Base-by-base conservation (phyloP, 441 rosid species). In the Kokia cookei region DNA sequence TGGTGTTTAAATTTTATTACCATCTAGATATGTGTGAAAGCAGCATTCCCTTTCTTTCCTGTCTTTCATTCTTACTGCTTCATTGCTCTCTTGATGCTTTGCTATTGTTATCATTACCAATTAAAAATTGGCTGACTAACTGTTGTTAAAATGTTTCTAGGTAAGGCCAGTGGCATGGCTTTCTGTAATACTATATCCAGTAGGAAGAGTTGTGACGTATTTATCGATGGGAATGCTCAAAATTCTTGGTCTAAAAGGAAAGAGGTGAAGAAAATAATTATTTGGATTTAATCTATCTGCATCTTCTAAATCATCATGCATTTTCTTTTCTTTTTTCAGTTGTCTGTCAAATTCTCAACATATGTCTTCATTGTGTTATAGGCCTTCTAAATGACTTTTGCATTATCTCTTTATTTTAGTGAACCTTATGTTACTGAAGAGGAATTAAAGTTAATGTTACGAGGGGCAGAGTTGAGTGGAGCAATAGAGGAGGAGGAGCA, bases 121-220 rank as follows among this genome's bases (percentile, higher is more conserved):
- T 43, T 45, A 55, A 35, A 70, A 59, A 71, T 75, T 63, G 69
- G 71, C 73, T 80, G 74, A 76, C 79, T 78, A 83, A 76, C 79
- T 65, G 65, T 86, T 69, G 81, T 84, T 76, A 73, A 75, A 73
- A 83, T 85, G 78, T 74, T 68, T 93, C 83, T 89, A 96, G 99
- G 99, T 93, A 82, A 93, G 97, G 81, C 99, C 98, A 81, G 98
- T 96, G 83, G 97, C 99, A 60, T 96, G 99, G 98, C 98, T 96
- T 69, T 96, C 99, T 73, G 84, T 93, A 86, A 60, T 96, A 70
- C 82, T 96, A 77, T 96, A 96, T 81, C 99, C 97, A 48, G 98
- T 96, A 15, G 98, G 97, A 83, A 88, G 99, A 84, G 86, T 96
- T 80, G 95, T 89, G 77, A 93, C 99, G 65, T 92, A 84, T 79